phyloP scores from a whole-genome alignment of 495 filamentous ascomycete genomes.

The Glonium stellatum region DNA sequence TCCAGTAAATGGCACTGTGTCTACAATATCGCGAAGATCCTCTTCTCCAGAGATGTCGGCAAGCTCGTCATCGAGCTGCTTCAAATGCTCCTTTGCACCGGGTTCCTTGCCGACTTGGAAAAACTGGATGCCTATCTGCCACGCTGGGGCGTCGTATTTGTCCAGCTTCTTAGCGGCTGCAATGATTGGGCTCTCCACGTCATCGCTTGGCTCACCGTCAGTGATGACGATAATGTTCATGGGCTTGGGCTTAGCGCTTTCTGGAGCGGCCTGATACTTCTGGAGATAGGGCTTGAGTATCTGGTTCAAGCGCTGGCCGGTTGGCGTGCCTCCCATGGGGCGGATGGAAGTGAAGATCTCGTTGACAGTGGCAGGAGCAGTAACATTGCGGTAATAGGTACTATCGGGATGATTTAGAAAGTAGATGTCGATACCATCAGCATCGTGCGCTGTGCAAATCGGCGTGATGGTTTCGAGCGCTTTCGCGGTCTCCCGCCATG shows the following conservation, averaged over 20 bases:
- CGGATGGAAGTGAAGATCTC: constrained; percentile 60
- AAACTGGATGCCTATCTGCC: constrained; percentile 93
- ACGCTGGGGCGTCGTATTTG: constrained; percentile 59
- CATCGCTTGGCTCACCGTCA: constrained; percentile 80
- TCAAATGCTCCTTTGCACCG: constrained; percentile 54
- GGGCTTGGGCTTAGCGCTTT: constrained; percentile 62
- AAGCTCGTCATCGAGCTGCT: constrained; percentile 74
- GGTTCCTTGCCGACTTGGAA: constrained; percentile 85
- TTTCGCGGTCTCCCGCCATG: constrained; percentile 68
- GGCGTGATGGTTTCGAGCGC: constrained; percentile 74
- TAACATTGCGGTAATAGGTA: constrained; percentile 51
- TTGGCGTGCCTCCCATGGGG: constrained; percentile 65
- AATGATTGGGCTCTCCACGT: constrained; percentile 66
- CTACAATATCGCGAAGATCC: constrained; percentile 80
- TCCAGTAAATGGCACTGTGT: constrained; percentile 73
- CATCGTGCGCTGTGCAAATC: constrained; percentile 75
- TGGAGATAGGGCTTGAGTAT: constrained; percentile 69
- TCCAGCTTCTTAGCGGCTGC: constrained; percentile 65
- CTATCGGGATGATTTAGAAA: constrained; percentile 67
- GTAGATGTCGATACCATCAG: constrained; percentile 88
- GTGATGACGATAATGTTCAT: constrained; percentile 93
- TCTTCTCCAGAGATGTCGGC: constrained; percentile 42
- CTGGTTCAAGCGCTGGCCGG: constrained; percentile 61
- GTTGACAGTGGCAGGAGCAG: constrained; percentile 44
- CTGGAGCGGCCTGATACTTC: constrained; percentile 35